Evolutionary conservation across 495 filamentous ascomycete species (phyloP), one percentile per base, ranked within the genome.

Genomic region (Penicillium arizonense): DNA sequence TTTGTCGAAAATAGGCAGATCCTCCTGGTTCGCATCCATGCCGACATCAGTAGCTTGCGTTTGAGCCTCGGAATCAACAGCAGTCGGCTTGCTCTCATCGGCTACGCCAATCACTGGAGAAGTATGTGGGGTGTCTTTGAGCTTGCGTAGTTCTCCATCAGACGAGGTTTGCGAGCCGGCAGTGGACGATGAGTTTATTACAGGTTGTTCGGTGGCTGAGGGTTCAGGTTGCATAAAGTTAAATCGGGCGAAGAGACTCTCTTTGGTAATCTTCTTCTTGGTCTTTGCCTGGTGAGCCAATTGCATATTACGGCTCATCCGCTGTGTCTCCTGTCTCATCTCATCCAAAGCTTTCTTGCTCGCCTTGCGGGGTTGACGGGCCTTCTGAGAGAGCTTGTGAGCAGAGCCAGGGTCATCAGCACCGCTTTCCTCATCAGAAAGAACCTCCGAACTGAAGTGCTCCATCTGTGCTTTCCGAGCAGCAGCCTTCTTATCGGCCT

Each of bases 291-390:
- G 84, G 65, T 97, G 91, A n/a, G 87, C 82, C 20, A 99, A 75
- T 62, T 97, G 94, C 80, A 94, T 85, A 57, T 88, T 94, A 52
- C 94, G 82, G 56, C 80, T 85, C 77, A 99, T 80, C 20, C 95
- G 86, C 69, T 97, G 92, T 1, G 93, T 96, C 69, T 97, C 94
- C 38, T 89, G 79, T 50, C 83, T 83, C 86, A 97, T 96, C 62
- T 97, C 93, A 69, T 96, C 89, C n/a, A 96, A 50, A 0, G 95
- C 94, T 74, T 93, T 96, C 74, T 95, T 97, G 72, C 92, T 90
- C 4, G 94, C 94, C 60, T 91, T 96, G 1, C 94, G 83, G 4
- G 87, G 74, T 5, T 90, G 87, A 6, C 85, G 82, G 12, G 82
- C 68, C 32, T 85, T 75, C 52, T 89, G 85, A 1, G 82, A 82